Evolutionary conservation across 176 grass and related monocot species (phyloP).

Genomic region (Poa pratensis): DNA sequence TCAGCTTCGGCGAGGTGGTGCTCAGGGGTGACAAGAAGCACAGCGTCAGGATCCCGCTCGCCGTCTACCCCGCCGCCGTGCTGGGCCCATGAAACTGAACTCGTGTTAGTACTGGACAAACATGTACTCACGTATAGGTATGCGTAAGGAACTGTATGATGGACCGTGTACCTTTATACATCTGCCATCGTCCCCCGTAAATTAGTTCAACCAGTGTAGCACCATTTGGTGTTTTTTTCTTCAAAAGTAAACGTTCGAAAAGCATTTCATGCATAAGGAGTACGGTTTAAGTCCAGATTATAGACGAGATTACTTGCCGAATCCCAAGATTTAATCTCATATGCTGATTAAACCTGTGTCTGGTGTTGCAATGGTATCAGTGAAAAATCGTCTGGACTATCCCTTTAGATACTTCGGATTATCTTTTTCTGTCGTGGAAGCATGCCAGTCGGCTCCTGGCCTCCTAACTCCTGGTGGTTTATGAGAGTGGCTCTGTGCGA

Average conservation of each 20-base stretch:
- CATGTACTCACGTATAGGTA: background rate
- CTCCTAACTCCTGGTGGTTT: too few relatives aligned
- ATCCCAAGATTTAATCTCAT: too few relatives aligned
- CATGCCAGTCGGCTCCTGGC: too few relatives aligned
- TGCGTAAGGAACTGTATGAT: background rate
- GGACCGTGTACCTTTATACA: background rate
- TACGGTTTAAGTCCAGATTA: background rate
- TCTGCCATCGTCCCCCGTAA: too few relatives aligned
- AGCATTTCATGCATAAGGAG: background rate
- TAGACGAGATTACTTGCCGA: background rate
- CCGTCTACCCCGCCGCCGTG: slow-evolving; percentile 56
- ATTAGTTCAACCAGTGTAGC: background rate
- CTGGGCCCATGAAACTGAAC: slow-evolving; percentile 34
- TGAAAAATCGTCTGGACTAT: too few relatives aligned
- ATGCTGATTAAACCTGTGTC: too few relatives aligned
- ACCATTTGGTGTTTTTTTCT: background rate
- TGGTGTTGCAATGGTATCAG: too few relatives aligned
- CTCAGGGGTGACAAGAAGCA: slow-evolving; percentile 69
- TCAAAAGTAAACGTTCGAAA: background rate
- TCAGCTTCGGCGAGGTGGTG: slow-evolving; percentile 80
- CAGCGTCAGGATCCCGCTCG: slow-evolving; percentile 70
- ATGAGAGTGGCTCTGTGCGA: too few relatives aligned
- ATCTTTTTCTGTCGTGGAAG: too few relatives aligned
- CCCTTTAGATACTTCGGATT: too few relatives aligned
- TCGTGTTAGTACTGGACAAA: background rate